Evolutionary conservation across 2,329 filamentous ascomycete species (phyloP).

Genomic region (Beauveria scarabaeidicola): DNA sequence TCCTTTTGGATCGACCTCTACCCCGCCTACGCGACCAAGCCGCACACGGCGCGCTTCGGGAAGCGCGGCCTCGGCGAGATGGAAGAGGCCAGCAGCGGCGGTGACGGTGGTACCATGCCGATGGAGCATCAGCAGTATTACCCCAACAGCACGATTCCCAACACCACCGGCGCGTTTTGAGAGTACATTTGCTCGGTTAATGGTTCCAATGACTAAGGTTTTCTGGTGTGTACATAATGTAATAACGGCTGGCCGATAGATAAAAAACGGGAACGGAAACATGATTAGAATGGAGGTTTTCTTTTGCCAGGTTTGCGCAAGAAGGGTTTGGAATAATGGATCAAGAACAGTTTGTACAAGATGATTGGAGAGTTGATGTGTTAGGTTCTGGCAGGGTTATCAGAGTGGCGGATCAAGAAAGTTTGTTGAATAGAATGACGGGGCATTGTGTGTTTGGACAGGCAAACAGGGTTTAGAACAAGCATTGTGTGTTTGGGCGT

Average conservation of each 20-base stretch:
- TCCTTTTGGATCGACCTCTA: slow-evolving; percentile 83
- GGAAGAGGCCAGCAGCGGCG: slow-evolving; percentile 15
- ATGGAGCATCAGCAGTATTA: not conserved
- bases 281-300: not conserved
- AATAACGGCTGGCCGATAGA: not conserved
- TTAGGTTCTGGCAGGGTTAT: too few species aligned
- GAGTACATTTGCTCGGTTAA: too few species aligned
- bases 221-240: not conserved
- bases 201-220: too few species aligned
- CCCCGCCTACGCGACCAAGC: slow-evolving; percentile 60
- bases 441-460: too few species aligned
- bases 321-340: not conserved
- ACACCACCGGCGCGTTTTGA: not conserved
- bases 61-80: slow-evolving; percentile 20
- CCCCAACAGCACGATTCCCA: not conserved
- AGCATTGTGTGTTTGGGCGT: too few species aligned
- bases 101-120: not conserved
- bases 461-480: too few species aligned
- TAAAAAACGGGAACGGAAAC: not conserved
- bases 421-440: too few species aligned
- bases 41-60: slow-evolving; percentile 20
- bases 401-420: too few species aligned
- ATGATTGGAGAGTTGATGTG: too few species aligned
- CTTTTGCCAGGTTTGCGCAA: not conserved
- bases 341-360: too few species aligned